These are phyloP conservation scores for Cyclostephanos tholiformis DNA, from an alignment of 108 stramenopile genomes.

Conservation along the genomic window DNA sequence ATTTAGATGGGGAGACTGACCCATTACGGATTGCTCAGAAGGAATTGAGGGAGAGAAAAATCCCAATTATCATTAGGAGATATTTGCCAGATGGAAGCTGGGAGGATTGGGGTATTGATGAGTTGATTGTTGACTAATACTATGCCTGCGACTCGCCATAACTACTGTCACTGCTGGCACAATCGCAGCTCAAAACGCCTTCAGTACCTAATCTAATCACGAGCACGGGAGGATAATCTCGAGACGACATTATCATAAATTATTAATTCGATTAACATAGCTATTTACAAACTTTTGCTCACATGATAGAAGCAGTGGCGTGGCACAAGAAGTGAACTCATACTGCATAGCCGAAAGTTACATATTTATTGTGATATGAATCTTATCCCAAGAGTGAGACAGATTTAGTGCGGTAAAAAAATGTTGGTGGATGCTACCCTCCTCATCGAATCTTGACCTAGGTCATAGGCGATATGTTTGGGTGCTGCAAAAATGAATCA, in stretches of 20 bases:
- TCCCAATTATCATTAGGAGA: slow-evolving; percentile 97
- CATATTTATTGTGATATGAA: too few relatives aligned
- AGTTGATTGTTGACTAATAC: slow-evolving; percentile 89
- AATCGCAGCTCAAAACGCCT: not conserved
- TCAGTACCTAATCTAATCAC: not conserved
- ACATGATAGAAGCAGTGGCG: too few relatives aligned
- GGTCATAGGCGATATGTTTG: too few relatives aligned
- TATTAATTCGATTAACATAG: not conserved
- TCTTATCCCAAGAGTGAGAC: too few relatives aligned
- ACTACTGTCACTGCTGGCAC: not conserved
- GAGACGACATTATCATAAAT: not conserved
- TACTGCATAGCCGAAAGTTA: not conserved
- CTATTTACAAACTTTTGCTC: not conserved
- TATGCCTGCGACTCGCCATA: not conserved
- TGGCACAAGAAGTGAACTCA: not conserved
- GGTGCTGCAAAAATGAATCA: too few relatives aligned
- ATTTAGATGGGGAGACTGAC: slow-evolving; percentile 98
- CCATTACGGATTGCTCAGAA: slow-evolving; percentile 97
- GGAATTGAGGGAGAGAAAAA: slow-evolving; percentile 97
- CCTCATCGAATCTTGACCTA: too few relatives aligned
- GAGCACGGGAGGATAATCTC: not conserved
- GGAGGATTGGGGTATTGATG: slow-evolving; percentile 98
- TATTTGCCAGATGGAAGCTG: slow-evolving; percentile 97
- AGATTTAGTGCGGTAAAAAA: too few relatives aligned
- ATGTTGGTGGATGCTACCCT: too few relatives aligned